phyloP scores from a whole-genome alignment of 2,329 filamentous ascomycete genomes.

The Hymenoscyphus fructigenus region DNA sequence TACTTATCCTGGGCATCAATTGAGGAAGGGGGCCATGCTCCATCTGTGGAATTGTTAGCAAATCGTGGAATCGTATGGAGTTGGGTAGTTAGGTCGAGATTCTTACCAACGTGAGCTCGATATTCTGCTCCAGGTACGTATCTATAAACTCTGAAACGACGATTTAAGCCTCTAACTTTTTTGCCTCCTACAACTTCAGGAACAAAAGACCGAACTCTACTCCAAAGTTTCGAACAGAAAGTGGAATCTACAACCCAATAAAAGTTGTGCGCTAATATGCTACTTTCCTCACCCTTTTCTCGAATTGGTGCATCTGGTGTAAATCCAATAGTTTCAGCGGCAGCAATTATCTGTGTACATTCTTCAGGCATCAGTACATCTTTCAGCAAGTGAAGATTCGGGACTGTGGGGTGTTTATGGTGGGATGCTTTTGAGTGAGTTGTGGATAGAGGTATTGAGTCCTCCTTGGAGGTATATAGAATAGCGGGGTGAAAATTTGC shows the following conservation, averaged over 20 bases:
- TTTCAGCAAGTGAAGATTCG: constrained; percentile 58
- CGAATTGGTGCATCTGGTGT: constrained; percentile 66
- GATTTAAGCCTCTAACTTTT: constrained; percentile 61
- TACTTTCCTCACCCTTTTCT: constrained; percentile 59
- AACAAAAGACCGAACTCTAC: constrained; percentile 57
- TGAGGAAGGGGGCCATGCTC: constrained; percentile 71
- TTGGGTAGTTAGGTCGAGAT: background rate
- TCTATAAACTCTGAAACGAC: constrained; percentile 69
- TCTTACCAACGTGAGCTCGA: constrained; percentile 58
- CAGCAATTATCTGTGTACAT: constrained; percentile 65
- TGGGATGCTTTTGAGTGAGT: constrained; percentile 51
- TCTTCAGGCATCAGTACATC: constrained; percentile 61
- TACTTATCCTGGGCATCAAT: constrained; percentile 52
- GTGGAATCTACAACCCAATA: constrained; percentile 67
- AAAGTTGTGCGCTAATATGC: constrained; percentile 69
- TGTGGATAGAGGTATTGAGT: constrained; percentile 53
- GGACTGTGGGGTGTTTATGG: constrained; percentile 58
- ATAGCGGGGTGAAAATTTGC: constrained; percentile 67
- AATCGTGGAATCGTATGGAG: background rate
- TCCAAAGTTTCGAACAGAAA: constrained; percentile 65
- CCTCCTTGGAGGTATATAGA: constrained; percentile 59
- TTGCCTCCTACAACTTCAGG: constrained; percentile 56
- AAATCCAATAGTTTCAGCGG: constrained; percentile 64
- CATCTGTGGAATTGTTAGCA: constrained; percentile 44
- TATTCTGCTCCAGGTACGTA: constrained; percentile 74